Evolutionary conservation across 805 yeast genomes (phyloP), one percentile per base, ranked within the genome.

Genomic region (Saccharomycopsis sp.): DNA sequence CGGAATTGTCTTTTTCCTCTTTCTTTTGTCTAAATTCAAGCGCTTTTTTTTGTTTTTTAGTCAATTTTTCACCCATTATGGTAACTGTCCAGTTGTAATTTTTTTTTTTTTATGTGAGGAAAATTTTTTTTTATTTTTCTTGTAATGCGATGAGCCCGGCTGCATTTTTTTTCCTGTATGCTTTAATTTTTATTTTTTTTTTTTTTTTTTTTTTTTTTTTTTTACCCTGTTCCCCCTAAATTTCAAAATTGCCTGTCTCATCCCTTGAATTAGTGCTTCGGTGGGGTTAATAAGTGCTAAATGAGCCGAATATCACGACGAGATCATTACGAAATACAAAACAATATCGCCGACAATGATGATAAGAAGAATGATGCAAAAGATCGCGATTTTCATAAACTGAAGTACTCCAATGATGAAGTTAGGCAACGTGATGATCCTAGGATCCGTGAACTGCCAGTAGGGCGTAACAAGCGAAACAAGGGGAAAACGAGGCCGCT

Each of bases 41-140:
- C 8, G 84, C 82, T 57, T 80, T 80, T 45, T 66, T 67, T 59
- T 81, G 79, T 55, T 78, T 80, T 66, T 79, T 80, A n/a, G 81
- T 75, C 22, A 79, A 64, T 57, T 77, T 78, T 61, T 57, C 58
- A 43, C 48, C 42, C 1, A 38, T 22, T 11, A n/a, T 27, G 31
- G 31, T 11, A 27, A 11, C 13, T 11, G n/a, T 11, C n/a, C 31
- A n/a, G 31, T 27, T 11, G 11, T 35, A 40, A 46, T 33, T 44
- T 29, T 37, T 37, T 40, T 39, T 6, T 28, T 23, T 40, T 44
- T n/a, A n/a, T n/a, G 23, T 41, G 31, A 36, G 37, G 35, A 38
- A 16, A 33, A 33, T 20, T 33, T 40, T 40, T 32, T 40, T 24
- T 32, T 27, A 16, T 11, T 7, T 9, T 32, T 11, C 8, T 36